phyloP scores from a whole-genome alignment of 768 basidiomycete species.

The Boletus sensibilis region DNA sequence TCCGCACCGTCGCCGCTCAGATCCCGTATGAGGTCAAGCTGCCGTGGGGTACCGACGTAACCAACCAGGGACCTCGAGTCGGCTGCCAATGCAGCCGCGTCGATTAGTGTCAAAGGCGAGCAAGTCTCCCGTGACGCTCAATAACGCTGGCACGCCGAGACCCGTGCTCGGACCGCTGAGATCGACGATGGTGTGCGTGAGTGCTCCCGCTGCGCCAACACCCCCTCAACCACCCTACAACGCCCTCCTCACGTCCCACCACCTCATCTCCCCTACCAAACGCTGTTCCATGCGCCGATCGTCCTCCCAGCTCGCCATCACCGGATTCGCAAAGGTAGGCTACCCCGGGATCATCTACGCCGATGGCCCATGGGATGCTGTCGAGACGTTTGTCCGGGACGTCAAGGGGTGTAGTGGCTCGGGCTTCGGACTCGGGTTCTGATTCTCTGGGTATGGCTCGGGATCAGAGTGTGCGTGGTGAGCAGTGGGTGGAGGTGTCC shows the following conservation, averaged over 20 bases:
- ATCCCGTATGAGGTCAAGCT: slow-evolving; percentile 40
- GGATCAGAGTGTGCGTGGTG: not conserved
- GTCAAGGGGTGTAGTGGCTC: slow-evolving; percentile 41
- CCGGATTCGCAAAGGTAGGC: slow-evolving; percentile 73
- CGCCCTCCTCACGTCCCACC: slow-evolving; percentile 71
- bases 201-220: not conserved
- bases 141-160: slow-evolving; percentile 46
- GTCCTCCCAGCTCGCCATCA: slow-evolving; percentile 52
- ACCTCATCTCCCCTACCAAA: slow-evolving; percentile 64
- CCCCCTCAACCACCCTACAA: slow-evolving; percentile 39
- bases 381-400: slow-evolving; percentile 64
- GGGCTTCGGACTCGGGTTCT: not conserved
- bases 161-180: too few species aligned
- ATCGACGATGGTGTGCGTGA: slow-evolving; percentile 33
- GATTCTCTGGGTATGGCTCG: too few species aligned
- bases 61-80: not conserved
- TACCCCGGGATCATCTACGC: slow-evolving; percentile 77
- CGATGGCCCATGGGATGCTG: slow-evolving; percentile 48
- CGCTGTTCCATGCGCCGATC: slow-evolving; percentile 60
- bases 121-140: slow-evolving; percentile 47
- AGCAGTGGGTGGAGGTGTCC: slow-evolving; percentile 60
- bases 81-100: too few species aligned
- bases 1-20: slow-evolving; percentile 27
- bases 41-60: slow-evolving; percentile 12
- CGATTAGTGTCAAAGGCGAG: slow-evolving; percentile 47